A percentile compares a stretch with the other conserved stretches of the same genome.
phyloP scores from a whole-genome alignment of 2,329 filamentous ascomycete species.

The Sarocladiaceae sp. region DNA sequence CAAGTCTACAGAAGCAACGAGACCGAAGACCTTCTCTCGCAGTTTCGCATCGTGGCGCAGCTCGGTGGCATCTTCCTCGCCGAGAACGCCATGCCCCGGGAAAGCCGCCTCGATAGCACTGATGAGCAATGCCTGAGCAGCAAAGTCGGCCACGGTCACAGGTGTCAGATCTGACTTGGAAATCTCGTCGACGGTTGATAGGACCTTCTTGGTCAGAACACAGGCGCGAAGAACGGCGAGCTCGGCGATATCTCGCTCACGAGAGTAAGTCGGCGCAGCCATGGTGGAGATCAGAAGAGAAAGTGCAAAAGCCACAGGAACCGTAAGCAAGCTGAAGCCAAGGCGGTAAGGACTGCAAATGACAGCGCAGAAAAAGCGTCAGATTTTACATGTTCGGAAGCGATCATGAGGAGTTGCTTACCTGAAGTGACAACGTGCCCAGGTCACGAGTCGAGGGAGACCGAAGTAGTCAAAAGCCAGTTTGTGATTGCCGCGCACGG shows the following conservation, averaged over 20 bases:
- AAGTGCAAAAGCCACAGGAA: not conserved
- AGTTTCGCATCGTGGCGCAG: conserved; percentile 45
- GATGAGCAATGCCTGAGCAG: conserved; percentile 59
- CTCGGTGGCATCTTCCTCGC: conserved; percentile 54
- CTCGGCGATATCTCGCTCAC: conserved; percentile 29
- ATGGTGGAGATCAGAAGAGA: conserved; percentile 15
- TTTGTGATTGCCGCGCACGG: not conserved
- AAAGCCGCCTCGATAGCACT: conserved; percentile 48
- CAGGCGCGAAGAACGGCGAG: conserved; percentile 51
- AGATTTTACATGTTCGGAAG: not conserved
- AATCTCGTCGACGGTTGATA: conserved; percentile 40
- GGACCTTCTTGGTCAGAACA: conserved; percentile 48
- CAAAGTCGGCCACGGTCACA: conserved; percentile 62
- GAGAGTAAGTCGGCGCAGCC: conserved; percentile 17
- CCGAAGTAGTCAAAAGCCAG: not conserved
- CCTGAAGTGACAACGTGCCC: conserved; percentile 4
- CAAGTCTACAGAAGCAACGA: conserved; percentile 33
- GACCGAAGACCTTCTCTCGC: conserved; percentile 49
- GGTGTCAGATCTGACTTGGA: conserved; percentile 56
- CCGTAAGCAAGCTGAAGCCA: not conserved
- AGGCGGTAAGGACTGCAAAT: conserved; percentile 3
- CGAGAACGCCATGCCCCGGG: conserved; percentile 53
- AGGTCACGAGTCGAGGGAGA: conserved; percentile 1
- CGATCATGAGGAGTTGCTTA: not conserved
- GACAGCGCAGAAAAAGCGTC: not conserved